These are phyloP conservation scores for Pulveroboletus frians DNA, from an alignment of 768 basidiomycete species.

Conservation along the genomic window DNA sequence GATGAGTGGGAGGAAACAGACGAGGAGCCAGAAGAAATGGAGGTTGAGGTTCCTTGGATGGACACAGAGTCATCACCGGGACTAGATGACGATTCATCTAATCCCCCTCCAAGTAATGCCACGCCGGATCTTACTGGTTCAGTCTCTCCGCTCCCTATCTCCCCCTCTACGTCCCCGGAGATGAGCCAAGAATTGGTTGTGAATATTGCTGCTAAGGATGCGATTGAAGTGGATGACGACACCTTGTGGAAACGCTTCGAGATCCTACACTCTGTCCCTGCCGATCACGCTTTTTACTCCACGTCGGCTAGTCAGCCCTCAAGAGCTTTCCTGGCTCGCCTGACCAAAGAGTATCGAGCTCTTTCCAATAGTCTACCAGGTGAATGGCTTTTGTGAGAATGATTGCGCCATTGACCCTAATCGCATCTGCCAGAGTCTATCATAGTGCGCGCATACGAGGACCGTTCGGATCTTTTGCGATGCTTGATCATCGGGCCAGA, in stretches of 20 bases:
- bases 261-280: conserved; percentile 66
- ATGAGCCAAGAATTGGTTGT: conserved; percentile 28
- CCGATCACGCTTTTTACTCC: conserved; percentile 76
- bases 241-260: conserved; percentile 77
- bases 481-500: conserved; percentile 88
- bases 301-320: conserved; percentile 59
- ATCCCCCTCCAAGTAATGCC: conserved; percentile 11
- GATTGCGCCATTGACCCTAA: conserved; percentile 4
- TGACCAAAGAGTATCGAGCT: conserved; percentile 79
- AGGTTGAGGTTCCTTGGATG: conserved; percentile 29
- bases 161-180: conserved; percentile 31
- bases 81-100: conserved; percentile 16
- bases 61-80: conserved; percentile 19
- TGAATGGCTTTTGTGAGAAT: conserved; percentile 30
- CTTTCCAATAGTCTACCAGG: conserved; percentile 79
- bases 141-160: conserved; percentile 22
- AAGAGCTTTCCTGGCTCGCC: conserved; percentile 68
- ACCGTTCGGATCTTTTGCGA: conserved; percentile 80
- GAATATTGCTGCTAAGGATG: conserved; percentile 26
- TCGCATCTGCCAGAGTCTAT: conserved; percentile 59
- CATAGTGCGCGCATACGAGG: conserved; percentile 85
- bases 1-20: conserved; percentile 40
- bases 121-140: conserved; percentile 21
- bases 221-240: conserved; percentile 33
- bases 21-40: conserved; percentile 35